Conservation (phyloP, 305 asterid species). For the Stenogyne calaminthoides region DNA sequence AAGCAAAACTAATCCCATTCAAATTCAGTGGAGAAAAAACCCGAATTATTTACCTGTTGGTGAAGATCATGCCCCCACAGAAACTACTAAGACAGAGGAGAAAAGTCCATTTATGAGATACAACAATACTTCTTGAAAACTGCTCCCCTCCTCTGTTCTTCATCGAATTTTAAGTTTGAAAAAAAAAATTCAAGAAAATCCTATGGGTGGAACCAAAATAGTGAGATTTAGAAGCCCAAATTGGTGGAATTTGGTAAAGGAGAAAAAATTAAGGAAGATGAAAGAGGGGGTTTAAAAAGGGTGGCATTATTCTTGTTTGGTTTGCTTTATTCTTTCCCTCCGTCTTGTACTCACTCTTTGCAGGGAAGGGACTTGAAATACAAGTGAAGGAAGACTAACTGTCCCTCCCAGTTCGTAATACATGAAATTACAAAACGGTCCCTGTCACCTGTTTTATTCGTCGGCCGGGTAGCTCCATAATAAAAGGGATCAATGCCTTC, state of each 20-base stretch:
- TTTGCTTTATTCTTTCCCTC: conserved; percentile 46
- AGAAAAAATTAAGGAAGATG: conserved; percentile 32
- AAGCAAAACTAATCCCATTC: background rate
- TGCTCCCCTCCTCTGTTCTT: conserved; percentile 72
- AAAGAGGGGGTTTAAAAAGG: conserved; percentile 25
- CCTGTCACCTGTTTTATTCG: conserved; percentile 31
- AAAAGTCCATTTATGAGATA: conserved; percentile 65
- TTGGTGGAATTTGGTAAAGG: conserved; percentile 29
- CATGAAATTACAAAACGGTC: conserved; percentile 77
- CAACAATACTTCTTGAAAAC: conserved; percentile 51
- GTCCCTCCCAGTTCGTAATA: conserved; percentile 42
- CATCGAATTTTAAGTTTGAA: conserved; percentile 37
- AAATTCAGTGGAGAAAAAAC: background rate
- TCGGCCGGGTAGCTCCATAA: too few species aligned
- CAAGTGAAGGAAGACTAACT: conserved; percentile 67
- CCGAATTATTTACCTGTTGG: conserved; percentile 56
- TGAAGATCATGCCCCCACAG: conserved; percentile 74
- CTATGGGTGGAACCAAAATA: conserved; percentile 27
- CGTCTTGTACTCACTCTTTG: conserved; percentile 65
- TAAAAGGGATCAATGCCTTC: too few species aligned
- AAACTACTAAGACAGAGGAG: conserved; percentile 77
- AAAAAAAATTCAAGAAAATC: conserved; percentile 33
- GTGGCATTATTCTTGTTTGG: conserved; percentile 38
- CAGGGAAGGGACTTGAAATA: conserved; percentile 89
- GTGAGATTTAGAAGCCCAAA: conserved; percentile 21